Percentiles rank a stretch among this genome's conserved stretches.
These are phyloP conservation scores for Atkinsonella hypoxylon DNA, from an alignment of 2,329 filamentous ascomycete species.

Conservation along the genomic window DNA sequence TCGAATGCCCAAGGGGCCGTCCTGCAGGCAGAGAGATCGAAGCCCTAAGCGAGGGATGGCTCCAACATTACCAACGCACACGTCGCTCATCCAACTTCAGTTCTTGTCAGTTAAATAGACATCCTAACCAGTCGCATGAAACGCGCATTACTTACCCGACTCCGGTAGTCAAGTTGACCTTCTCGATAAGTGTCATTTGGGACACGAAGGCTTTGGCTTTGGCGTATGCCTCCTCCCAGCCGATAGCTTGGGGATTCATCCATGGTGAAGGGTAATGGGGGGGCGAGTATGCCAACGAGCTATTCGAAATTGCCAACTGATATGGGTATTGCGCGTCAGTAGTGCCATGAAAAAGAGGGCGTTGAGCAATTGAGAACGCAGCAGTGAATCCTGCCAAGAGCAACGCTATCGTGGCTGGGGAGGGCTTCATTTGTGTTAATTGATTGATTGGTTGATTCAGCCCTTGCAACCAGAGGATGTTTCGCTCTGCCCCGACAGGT, in stretches of 20 bases:
- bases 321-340: slow-evolving; percentile 13
- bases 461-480: not conserved
- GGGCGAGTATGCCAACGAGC: slow-evolving; percentile 27
- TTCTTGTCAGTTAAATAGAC: not conserved
- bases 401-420: not conserved
- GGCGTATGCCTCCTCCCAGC: slow-evolving; percentile 64
- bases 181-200: slow-evolving; percentile 72
- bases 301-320: slow-evolving; percentile 11
- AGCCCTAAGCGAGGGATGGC: slow-evolving; percentile 59
- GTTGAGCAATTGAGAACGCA: not conserved
- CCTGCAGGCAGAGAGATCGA: slow-evolving; percentile 71
- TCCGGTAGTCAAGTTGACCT: slow-evolving; percentile 91
- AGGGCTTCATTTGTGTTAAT: not conserved
- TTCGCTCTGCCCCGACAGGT: not conserved
- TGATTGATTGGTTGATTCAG: not conserved
- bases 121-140: not conserved
- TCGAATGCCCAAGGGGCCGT: slow-evolving; percentile 71
- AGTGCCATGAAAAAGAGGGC: not conserved
- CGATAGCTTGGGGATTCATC: slow-evolving; percentile 59
- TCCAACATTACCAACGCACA: slow-evolving; percentile 68
- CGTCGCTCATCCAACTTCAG: slow-evolving; percentile 38
- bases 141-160: slow-evolving; percentile 48
- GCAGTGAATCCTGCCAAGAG: not conserved
- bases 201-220: slow-evolving; percentile 72
- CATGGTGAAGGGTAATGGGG: slow-evolving; percentile 81